These are phyloP conservation scores for Linnemannia exigua DNA, from an alignment of 192 early-diverging fungal species.

Conservation along the genomic window DNA sequence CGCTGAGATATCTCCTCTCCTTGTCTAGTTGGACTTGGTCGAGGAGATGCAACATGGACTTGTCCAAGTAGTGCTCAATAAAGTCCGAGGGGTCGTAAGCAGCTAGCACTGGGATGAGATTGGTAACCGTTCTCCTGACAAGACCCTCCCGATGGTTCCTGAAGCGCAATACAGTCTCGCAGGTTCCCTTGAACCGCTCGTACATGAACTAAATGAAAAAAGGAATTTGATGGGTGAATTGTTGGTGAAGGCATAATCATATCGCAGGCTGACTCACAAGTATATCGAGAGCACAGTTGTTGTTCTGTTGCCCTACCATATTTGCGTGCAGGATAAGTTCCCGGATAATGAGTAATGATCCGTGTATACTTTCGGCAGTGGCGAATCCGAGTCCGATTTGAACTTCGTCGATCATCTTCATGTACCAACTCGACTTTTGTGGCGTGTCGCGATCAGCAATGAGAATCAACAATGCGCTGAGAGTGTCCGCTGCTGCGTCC, in stretches of 20 bases:
- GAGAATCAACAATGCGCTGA: conserved; percentile 83
- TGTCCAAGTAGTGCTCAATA: conserved; percentile 76
- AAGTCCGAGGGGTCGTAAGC: conserved; percentile 82
- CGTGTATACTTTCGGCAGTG: conserved; percentile 85
- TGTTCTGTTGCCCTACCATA: conserved; percentile 63
- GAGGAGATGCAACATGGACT: conserved; percentile 82
- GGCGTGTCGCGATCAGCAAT: conserved; percentile 83
- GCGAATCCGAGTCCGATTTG: conserved; percentile 75
- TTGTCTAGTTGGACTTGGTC: conserved; percentile 74
- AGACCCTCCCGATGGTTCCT: conserved; percentile 83
- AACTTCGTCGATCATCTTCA: conserved; percentile 85
- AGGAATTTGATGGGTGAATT: not conserved
- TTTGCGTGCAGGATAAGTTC: conserved; percentile 85
- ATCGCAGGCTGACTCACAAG: not conserved
- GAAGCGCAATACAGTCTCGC: conserved; percentile 81
- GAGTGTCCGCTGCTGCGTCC: conserved; percentile 85
- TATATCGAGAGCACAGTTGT: not conserved
- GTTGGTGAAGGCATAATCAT: not conserved
- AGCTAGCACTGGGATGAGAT: conserved; percentile 86
- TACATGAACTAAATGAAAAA: conserved; percentile 80
- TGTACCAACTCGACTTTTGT: conserved; percentile 75
- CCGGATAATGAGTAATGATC: conserved; percentile 83
- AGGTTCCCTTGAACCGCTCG: conserved; percentile 78
- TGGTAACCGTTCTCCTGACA: conserved; percentile 86
- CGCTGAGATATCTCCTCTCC: conserved; percentile 62